Percentiles rank a stretch among this genome's conserved stretches.
phyloP scores from a whole-genome alignment of 1,284 basidiomycete genomes.

The Boletus smithii region DNA sequence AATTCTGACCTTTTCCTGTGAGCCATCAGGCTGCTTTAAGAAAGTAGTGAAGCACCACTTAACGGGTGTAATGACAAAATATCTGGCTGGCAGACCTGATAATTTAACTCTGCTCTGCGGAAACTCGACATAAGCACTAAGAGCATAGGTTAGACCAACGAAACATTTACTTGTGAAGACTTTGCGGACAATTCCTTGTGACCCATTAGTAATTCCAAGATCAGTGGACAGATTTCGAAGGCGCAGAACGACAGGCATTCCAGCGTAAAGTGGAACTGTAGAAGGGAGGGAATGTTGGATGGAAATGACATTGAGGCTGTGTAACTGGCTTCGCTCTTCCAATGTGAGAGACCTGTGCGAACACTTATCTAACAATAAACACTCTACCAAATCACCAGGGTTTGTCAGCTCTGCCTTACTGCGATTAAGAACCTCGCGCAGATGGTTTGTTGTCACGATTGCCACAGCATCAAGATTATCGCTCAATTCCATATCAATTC shows the following conservation, averaged over 20 bases:
- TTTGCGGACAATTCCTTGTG: conserved; percentile 19
- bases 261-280: background rate
- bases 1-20: too few species aligned
- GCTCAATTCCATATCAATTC: background rate
- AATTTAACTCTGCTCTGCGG: background rate
- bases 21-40: too few species aligned
- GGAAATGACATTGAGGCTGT: too few species aligned
- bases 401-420: too few species aligned
- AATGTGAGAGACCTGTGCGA: too few species aligned
- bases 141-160: background rate
- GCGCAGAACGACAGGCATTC: conserved; percentile 33
- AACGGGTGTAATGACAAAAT: background rate
- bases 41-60: background rate
- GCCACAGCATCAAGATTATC: too few species aligned
- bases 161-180: conserved; percentile 1
- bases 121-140: background rate
- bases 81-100: background rate
- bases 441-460: too few species aligned
- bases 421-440: too few species aligned
- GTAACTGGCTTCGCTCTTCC: too few species aligned
- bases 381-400: too few species aligned
- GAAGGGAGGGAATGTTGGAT: too few species aligned
- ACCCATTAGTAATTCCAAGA: conserved; percentile 32
- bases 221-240: conserved; percentile 29
- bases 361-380: too few species aligned